Percentiles rank a stretch among this genome's conserved stretches.
These are phyloP conservation scores for Chrysophaeum taylorii DNA, from an alignment of 352 stramenopile species.

Conservation along the genomic window DNA sequence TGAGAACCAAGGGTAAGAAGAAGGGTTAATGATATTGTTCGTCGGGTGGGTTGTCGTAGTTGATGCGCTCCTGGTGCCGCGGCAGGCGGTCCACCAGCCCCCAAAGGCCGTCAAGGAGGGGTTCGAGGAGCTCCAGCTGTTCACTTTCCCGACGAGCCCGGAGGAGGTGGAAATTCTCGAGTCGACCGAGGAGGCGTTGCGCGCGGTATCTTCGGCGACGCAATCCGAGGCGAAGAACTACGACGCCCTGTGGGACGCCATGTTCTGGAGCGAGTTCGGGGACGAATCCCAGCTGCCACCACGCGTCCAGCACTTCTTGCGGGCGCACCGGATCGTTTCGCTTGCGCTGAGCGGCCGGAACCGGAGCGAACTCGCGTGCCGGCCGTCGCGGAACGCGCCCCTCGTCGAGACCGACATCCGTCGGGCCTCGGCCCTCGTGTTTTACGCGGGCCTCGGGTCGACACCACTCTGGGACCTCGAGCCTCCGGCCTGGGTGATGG, in stretches of 20 bases:
- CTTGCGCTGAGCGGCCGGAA: neutral
- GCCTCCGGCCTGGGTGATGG: neutral
- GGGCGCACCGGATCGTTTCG: neutral
- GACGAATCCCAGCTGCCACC: neutral
- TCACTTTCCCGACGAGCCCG: neutral
- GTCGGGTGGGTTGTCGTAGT: too few species aligned
- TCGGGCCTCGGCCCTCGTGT: neutral
- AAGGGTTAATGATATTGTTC: too few species aligned
- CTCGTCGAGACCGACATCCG: neutral
- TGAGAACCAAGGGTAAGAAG: too few species aligned
- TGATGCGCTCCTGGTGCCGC: too few species aligned
- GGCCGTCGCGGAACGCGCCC: neutral
- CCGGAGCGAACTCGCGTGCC: neutral
- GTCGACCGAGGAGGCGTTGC: neutral
- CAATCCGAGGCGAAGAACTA: neutral
- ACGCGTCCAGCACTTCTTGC: neutral
- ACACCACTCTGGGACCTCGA: neutral
- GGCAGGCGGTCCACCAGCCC: too few species aligned
- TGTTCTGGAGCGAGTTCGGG: conserved; percentile 5
- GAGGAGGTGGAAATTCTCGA: neutral
- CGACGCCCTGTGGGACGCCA: neutral
- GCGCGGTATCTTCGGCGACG: neutral
- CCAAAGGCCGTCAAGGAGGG: too few species aligned
- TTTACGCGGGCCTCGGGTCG: neutral
- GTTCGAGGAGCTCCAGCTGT: too few species aligned